Percentiles rank a stretch among this genome's conserved stretches.
Conservation (phyloP, 441 rosid genomes). For the Dalechampia spathulata region DNA sequence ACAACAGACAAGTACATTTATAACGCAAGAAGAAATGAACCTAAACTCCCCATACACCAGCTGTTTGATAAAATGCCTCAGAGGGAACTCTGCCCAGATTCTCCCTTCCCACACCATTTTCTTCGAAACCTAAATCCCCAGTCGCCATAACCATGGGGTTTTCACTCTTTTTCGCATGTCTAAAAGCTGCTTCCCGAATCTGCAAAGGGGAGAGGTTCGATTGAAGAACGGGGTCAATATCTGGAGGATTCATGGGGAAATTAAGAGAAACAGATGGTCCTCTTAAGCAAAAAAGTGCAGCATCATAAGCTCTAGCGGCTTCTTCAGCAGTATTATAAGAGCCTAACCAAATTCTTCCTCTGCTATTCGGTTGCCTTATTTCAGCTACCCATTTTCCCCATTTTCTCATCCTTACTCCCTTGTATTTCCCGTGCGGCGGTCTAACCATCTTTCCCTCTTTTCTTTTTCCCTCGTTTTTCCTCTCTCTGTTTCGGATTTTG, state of each 20-base stretch:
- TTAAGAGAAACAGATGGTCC: slow-evolving; percentile 33
- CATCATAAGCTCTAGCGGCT: slow-evolving; percentile 67
- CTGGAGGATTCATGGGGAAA: slow-evolving; percentile 35
- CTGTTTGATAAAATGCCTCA: slow-evolving; percentile 24
- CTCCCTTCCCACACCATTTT: neutral
- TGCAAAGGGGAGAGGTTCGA: slow-evolving; percentile 24
- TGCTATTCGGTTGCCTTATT: slow-evolving; percentile 61
- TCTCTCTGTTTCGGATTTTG: too few species aligned
- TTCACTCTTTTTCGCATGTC: slow-evolving; percentile 24
- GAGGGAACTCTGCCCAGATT: slow-evolving; percentile 1
- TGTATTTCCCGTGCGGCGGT: slow-evolving; percentile 19
- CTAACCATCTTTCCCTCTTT: slow-evolving; percentile 18
- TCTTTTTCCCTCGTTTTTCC: too few species aligned
- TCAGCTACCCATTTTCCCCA: slow-evolving; percentile 99
- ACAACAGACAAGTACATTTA: too few species aligned
- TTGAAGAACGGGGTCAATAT: slow-evolving; percentile 10
- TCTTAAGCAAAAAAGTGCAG: slow-evolving; percentile 40
- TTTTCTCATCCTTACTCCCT: slow-evolving; percentile 76
- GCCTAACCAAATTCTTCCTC: slow-evolving; percentile 73
- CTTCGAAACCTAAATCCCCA: neutral
- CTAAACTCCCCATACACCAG: slow-evolving; percentile 22
- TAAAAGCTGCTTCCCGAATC: slow-evolving; percentile 36
- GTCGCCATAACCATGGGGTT: neutral
- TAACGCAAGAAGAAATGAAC: neutral
- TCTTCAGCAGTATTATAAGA: slow-evolving; percentile 70